Evolutionary conservation across 495 filamentous ascomycete species (phyloP), one percentile per base, ranked within the genome.

Genomic region (Cercophora newfieldiana): DNA sequence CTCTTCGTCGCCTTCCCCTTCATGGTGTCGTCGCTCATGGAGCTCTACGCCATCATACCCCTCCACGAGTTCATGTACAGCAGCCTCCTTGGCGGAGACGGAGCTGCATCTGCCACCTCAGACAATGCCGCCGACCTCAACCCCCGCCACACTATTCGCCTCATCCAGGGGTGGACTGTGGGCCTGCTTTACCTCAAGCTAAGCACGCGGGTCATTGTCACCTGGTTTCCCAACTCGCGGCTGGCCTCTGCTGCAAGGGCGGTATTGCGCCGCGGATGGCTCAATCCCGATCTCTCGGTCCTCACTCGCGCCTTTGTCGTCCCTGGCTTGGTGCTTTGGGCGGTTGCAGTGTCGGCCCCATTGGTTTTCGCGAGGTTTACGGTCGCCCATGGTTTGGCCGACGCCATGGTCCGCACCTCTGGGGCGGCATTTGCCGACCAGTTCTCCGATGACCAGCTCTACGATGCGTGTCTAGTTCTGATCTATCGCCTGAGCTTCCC

Each of bases 121-220:
- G 61, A 47, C 14, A 28, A 57, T 12, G 22, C 44, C 7, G 29
- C 37, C 16, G 66, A 63, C 0, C 70, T 70, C 53, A 71, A 79
- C 16, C 79, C 88, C 30, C 77, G 78, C 1, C 93, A 97, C 72
- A 89, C 91, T 37, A 86, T 98, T 47, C 91, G 96, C 69, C 84
- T 97, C 59, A 87, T 97, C 62, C 94, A 98, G 74, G 87, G 91
- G 69, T 99, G 96, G 93, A 96, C 93, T 0, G 79, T 98, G 2
- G 96, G 96, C 8, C 86, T 98, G 21, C 84, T 99, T 30, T 97
- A 97, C 76, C 85, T 96, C 58, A 94, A 96, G 65, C 87, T 97
- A 77, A 87, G 86, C n/a, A 83, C 86, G 44, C 90, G 91, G 44
- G 73, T 92, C 65, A 82, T 93, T 53, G 82, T 91, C 55, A 83